Percentiles rank a stretch among this genome's conserved stretches.
phyloP scores from a whole-genome alignment of 257 asterid species.

The Mentha longifolia region DNA sequence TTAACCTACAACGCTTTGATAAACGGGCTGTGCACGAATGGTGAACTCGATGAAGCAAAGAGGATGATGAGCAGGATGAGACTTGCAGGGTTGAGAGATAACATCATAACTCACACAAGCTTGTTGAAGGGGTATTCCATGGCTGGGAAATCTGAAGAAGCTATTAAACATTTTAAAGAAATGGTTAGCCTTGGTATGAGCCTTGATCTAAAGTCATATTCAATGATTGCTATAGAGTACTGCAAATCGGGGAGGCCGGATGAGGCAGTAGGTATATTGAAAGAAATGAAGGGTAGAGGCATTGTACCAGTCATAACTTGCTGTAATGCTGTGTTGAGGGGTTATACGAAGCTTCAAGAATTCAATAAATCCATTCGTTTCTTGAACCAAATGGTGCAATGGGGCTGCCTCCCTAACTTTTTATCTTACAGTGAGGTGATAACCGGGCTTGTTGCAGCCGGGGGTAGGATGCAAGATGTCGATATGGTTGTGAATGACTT shows the following conservation, averaged over 20 bases:
- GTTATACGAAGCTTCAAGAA: constrained; percentile 36
- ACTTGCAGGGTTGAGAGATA: constrained; percentile 45
- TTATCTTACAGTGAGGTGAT: constrained; percentile 47
- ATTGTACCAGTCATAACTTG: constrained; percentile 34
- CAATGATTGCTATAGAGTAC: constrained; percentile 45
- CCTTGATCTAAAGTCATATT: constrained; percentile 44
- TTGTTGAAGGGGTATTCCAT: constrained; percentile 55
- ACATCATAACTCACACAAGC: constrained; percentile 47
- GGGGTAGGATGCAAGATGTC: constrained; percentile 47
- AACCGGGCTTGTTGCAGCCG: constrained; percentile 33
- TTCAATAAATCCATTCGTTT: constrained; percentile 40
- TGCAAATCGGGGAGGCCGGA: constrained; percentile 50
- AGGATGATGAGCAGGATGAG: constrained; percentile 55
- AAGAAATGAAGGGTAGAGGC: constrained; percentile 45
- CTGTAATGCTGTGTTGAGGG: constrained; percentile 47
- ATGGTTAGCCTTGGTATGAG: constrained; percentile 45
- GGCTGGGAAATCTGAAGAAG: constrained; percentile 51
- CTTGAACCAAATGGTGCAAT: constrained; percentile 44
- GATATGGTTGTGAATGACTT: constrained; percentile 43
- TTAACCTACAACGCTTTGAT: constrained; percentile 54
- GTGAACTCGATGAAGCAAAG: constrained; percentile 50
- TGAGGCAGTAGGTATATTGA: constrained; percentile 44
- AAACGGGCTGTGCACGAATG: constrained; percentile 54
- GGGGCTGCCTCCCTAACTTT: constrained; percentile 51
- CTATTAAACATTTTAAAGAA: constrained; percentile 50